Conservation (phyloP, 2,329 filamentous ascomycete genomes). For the Xylariaceae sp. region DNA sequence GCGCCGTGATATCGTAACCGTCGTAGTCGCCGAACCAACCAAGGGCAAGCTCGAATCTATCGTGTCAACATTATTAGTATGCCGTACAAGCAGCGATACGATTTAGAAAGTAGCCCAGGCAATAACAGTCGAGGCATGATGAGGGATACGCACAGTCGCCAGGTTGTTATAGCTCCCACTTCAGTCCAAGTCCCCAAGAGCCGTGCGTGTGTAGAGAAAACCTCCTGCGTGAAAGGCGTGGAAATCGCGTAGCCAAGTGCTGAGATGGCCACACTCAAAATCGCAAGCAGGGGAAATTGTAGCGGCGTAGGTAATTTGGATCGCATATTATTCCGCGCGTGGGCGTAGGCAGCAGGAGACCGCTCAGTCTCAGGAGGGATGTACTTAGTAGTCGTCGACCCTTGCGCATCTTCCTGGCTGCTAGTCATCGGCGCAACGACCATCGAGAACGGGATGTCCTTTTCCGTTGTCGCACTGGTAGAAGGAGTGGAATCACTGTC, state of each 20-base stretch:
- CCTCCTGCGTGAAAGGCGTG: slow-evolving; percentile 56
- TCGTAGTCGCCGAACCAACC: slow-evolving; percentile 74
- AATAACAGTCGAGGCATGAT: not conserved
- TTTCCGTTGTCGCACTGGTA: not conserved
- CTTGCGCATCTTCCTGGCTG: slow-evolving; percentile 9
- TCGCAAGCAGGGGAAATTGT: slow-evolving; percentile 51
- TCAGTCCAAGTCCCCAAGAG: slow-evolving; percentile 59
- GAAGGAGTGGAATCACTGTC: not conserved
- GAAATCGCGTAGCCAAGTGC: slow-evolving; percentile 60
- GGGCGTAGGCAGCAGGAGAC: slow-evolving; percentile 14
- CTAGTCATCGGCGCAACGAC: not conserved
- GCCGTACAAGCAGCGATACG: not conserved
- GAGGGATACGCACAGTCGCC: slow-evolving; percentile 49
- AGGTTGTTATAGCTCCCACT: slow-evolving; percentile 50
- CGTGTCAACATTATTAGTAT: slow-evolving; percentile 42
- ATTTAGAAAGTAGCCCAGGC: not conserved
- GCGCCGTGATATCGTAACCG: slow-evolving; percentile 62
- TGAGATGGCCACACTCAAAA: slow-evolving; percentile 58
- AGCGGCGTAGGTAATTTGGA: slow-evolving; percentile 42
- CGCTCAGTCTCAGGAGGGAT: slow-evolving; percentile 30
- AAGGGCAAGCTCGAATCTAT: slow-evolving; percentile 63
- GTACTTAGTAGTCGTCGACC: slow-evolving; percentile 21
- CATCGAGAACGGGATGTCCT: slow-evolving; percentile 2
- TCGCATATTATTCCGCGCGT: slow-evolving; percentile 9
- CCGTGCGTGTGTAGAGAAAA: slow-evolving; percentile 65